Percentiles rank a stretch among this genome's conserved stretches.
phyloP scores from a whole-genome alignment of 345 rosid genomes.

The Stellera chamaejasme region DNA sequence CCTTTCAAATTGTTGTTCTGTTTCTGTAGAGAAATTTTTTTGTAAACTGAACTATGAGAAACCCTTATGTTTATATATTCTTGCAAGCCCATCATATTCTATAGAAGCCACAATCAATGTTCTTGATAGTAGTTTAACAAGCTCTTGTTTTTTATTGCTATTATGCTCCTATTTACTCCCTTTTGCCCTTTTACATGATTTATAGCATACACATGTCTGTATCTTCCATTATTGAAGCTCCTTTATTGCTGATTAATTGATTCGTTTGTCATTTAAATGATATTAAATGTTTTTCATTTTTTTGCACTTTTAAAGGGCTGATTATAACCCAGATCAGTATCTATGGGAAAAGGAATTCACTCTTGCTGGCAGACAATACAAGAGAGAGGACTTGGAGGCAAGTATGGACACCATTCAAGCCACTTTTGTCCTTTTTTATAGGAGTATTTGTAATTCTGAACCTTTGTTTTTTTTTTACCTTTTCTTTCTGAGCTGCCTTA shows the following conservation, averaged over 20 bases:
- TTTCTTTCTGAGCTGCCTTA: constrained; percentile 8
- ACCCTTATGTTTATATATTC: too few relatives aligned
- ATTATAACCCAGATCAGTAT: constrained; percentile 84
- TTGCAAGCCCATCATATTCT: too few relatives aligned
- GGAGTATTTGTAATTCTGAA: not conserved
- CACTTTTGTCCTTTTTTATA: not conserved
- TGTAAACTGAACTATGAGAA: too few relatives aligned
- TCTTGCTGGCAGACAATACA: constrained; percentile 67
- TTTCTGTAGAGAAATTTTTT: too few relatives aligned
- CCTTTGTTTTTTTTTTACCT: not conserved
- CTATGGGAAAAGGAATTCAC: constrained; percentile 85
- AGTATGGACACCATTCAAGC: constrained; percentile 36
- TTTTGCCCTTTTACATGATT: too few relatives aligned
- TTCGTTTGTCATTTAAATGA: not conserved
- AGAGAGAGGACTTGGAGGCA: constrained; percentile 96
- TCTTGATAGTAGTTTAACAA: too few relatives aligned
- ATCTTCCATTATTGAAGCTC: not conserved
- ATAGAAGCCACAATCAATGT: too few relatives aligned
- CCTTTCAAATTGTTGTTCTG: not conserved
- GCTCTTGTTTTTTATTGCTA: too few relatives aligned
- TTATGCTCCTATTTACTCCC: too few relatives aligned
- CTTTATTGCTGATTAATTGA: constrained; percentile 1
- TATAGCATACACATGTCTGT: too few relatives aligned
- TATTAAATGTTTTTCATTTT: constrained; percentile 3
- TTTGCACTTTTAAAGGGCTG: constrained; percentile 53